phyloP scores from a whole-genome alignment of 441 rosid genomes.

The Aquilaria agallochum region DNA sequence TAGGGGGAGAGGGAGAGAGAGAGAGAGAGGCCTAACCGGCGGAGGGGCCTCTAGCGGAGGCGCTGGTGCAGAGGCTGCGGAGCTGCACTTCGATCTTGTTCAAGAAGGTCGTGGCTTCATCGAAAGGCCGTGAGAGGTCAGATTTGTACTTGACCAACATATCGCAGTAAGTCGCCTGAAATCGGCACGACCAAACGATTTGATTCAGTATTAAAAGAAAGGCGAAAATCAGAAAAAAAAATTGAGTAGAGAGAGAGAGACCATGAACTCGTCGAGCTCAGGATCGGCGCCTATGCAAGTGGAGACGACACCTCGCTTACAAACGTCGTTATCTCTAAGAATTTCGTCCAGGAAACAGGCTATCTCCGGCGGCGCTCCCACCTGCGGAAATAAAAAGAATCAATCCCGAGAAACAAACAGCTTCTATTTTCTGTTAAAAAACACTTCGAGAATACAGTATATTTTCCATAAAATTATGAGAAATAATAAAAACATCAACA shows the following conservation, averaged over 20 bases:
- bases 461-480: conserved; percentile 21
- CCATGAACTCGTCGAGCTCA: conserved; percentile 89
- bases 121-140: conserved; percentile 87
- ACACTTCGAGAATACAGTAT: neutral
- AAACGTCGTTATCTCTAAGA: conserved; percentile 43
- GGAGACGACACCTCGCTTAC: conserved; percentile 31
- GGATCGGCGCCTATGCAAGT: conserved; percentile 69
- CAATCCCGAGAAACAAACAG: neutral
- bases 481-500: no score
- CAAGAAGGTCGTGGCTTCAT: conserved; percentile 75
- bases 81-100: conserved; percentile 88
- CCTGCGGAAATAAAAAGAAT: conserved; percentile 31
- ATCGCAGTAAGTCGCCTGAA: conserved; percentile 75
- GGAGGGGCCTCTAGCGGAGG: conserved; percentile 39
- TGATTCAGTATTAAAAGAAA: no score
- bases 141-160: conserved; percentile 73
- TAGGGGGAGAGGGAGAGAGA: conserved; percentile 14
- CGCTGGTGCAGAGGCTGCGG: conserved; percentile 61
- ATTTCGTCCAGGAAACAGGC: conserved; percentile 66
- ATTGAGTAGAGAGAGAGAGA: conserved; percentile 1
- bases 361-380: conserved; percentile 91
- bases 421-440: conserved; percentile 1
- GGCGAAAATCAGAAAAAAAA: neutral
- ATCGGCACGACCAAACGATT: neutral
- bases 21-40: conserved; percentile 40